Evolutionary conservation across 371 early-diverging fungal genomes (phyloP), one percentile per base, ranked within the genome.

Genomic region (Circinella minor): DNA sequence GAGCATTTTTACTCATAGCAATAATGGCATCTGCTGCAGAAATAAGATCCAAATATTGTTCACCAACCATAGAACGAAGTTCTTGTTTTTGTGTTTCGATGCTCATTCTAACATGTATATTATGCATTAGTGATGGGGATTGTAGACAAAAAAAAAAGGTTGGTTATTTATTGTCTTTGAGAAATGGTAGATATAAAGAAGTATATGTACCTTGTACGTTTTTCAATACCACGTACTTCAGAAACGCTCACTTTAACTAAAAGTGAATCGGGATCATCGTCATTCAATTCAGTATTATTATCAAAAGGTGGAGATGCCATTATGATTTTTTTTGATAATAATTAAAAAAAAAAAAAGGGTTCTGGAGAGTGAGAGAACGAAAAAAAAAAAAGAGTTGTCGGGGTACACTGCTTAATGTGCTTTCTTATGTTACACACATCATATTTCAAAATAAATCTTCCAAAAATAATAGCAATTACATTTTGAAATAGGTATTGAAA

Each of bases 21-120:
- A 88, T 82, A 36, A 95, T 93, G 62, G 92, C 86, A 70, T 95
- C 94, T 1, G 95, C 94, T 1, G 95, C 94, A 13, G 91, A 91
- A 55, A 95, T 92, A 57, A 95, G 74, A 66, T 94, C 94, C 6
- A 92, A 85, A 68, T 95, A 95, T 54, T 94, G 86, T 65, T 94
- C 94, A n/a, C 95, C 94, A 68, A 95, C 95, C 93, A 94, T 93
- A 57, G 89, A 70, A 13, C 95, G 82, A 27, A 95, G 81, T 65
- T 94, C 93, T 74, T 91, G 88, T 76, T 92, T 91, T 77, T 91
- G 93, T 15, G 82, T 82, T 73, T 94, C 94, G 49, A 93, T 90
- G 69, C 91, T 92, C 62, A 66, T 72, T 63, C 89, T 90, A 77
- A 27, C 18, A 59, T 48, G 36, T 13, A 39, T 1, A 9, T 59